Percentiles rank a stretch among this genome's conserved stretches.
Evolutionary conservation across 2,329 filamentous ascomycete species (phyloP).

Genomic region (Domatiomyces globalis): DNA sequence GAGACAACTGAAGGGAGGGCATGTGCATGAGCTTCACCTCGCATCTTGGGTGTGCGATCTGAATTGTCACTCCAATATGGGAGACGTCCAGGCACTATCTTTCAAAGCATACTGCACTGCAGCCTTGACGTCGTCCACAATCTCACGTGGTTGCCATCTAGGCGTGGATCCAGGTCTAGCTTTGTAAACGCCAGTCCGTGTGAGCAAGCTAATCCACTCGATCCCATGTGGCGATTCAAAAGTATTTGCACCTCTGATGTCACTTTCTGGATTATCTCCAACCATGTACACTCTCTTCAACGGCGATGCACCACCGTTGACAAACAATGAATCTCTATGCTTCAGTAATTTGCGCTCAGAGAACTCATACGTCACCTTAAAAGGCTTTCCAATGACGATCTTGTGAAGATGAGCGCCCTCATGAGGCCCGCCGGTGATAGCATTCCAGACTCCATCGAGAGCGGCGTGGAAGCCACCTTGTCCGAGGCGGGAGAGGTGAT

Average conservation of each 20-base stretch:
- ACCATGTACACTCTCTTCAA: constrained; percentile 81
- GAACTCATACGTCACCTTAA: constrained; percentile 62
- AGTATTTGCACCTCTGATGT: constrained; percentile 74
- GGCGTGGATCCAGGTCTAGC: constrained; percentile 40
- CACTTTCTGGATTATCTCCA: constrained; percentile 76
- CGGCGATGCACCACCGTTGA: constrained; percentile 23
- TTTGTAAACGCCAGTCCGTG: constrained; percentile 58
- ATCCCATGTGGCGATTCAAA: constrained; percentile 53
- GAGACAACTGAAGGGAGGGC: too few species aligned
- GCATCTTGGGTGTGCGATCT: too few species aligned
- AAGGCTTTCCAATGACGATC: constrained; percentile 67
- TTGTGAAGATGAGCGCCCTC: constrained; percentile 7
- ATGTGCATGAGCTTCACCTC: too few species aligned
- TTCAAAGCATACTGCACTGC: constrained; percentile 65
- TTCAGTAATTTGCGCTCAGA: constrained; percentile 59
- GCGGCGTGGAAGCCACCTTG: constrained; percentile 83
- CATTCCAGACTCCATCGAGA: constrained; percentile 63
- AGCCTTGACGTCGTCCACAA: constrained; percentile 60
- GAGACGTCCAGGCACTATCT: constrained; percentile 29
- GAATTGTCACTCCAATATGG: not conserved
- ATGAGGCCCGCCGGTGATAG: constrained; percentile 41
- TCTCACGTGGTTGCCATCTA: constrained; percentile 46
- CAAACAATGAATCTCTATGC: constrained; percentile 40
- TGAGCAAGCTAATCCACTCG: constrained; percentile 42
- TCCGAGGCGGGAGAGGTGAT: constrained; percentile 73